Base-by-base conservation (phyloP, 257 asterid genomes). In the Capsicum baccatum region DNA sequence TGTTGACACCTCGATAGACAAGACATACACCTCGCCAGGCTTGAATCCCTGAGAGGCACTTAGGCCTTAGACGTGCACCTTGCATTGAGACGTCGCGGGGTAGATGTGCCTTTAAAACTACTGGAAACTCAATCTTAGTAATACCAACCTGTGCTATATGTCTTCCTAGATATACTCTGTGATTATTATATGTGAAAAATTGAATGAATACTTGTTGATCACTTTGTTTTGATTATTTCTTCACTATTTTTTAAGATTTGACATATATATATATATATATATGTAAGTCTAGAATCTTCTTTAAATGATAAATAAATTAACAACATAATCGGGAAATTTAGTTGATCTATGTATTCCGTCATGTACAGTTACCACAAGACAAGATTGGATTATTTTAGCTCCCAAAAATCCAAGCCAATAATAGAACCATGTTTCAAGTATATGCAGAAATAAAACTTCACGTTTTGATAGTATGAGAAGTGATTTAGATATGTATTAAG, bases 41-140 rank as follows among this genome's bases (percentile, higher is more conserved):
- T 39, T 69, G 55, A 69, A 69, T 8, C 21, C 54, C 4, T 42
- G 2, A 66, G n/a, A 66, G 47, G 19, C 39, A 13, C 48, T 19
- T 37, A 3, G 13, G 21, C 6, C 6, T 68, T 68, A 13, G 52
- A 71, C 37, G 9, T 71, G 17, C 79, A 71, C 79, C 39, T 73
- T 19, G n/a, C 10, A 12, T 6, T 73, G 58, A 19, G 48, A 73
- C 17, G 79, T 33, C 8, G 56, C 15, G 9, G 79, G 79, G 55
- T 69, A 48, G 59, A 48, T 73, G 59, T 19, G 60, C 80, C 59
- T 48, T 73, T 71, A 47, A 58, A 71, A 71, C 16, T 58, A 47
- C 6, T 47, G 9, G 58, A 1, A 69, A 47, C 54, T 39, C 8
- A 17, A 6, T 9, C 76, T 14, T 68, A 68, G 52, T 37, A 67